Base-by-base conservation (phyloP, 75 land plant species). In the Picea sitchensis region DNA sequence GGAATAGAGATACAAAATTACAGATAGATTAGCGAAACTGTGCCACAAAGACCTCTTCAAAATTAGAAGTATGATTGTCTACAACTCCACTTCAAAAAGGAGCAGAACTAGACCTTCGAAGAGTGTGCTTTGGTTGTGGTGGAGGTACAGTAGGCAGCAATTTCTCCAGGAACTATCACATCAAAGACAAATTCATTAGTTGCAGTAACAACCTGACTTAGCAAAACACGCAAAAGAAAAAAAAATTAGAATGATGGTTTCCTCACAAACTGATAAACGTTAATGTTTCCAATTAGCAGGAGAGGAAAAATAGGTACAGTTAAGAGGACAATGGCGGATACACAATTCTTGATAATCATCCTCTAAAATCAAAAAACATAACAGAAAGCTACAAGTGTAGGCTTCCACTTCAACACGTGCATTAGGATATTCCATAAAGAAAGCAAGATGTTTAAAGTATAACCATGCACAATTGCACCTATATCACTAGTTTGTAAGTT, bases 11-110 rank as follows among this genome's bases (percentile, higher is more conserved):
- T 71, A 44, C 73, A 71, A 71, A 71, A 71, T 71, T 71, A 71
- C 73, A 41, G 54, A 36, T 71, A 21, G 51, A 71, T 47, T 71
- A 71, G 21, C 44, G 73, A 1, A 69, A 71, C 73, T 18, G 73
- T 8, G 51, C 21, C 73, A 44, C 20, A 21, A 71, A 44, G 73
- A 12, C 47, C 51, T 64, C 67, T n/a, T 44, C 38, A 71, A 71
- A 44, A 71, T 71, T 44, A 38, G 20, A 41, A 34, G 73, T 7
- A 69, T 69, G 73, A 6, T 41, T 69, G 47, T 69, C n/a, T 69
- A 71, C 73, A 44, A 71, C 38, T 71, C 73, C 73, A 71, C 51
- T 44, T 71, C 73, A 71, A 71, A 71, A 41, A 44, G 73, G 73
- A 71, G 73, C 73, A 20, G 73, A 71, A 21, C 44, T 6, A 12